These are phyloP conservation scores for Aristolochia californica DNA, from an alignment of 164 flowering plant species.

Conservation along the genomic window DNA sequence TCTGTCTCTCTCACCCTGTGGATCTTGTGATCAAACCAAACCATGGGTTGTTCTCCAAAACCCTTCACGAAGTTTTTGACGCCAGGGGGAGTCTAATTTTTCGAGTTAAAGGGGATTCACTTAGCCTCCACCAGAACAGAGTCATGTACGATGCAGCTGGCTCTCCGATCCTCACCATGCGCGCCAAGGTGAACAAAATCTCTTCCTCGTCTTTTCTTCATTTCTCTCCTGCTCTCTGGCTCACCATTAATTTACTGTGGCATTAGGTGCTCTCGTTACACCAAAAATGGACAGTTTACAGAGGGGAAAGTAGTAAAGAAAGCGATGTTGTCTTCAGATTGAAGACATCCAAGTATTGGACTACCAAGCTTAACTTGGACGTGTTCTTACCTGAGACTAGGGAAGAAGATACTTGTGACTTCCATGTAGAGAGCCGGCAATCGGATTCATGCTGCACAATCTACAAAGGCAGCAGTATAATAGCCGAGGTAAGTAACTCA, in stretches of 20 bases:
- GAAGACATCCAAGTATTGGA: neutral
- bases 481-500: conserved; percentile 20
- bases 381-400: conserved; percentile 26
- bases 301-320: conserved; percentile 3
- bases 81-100: neutral
- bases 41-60: neutral
- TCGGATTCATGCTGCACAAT: conserved; percentile 10
- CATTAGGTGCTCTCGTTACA: neutral
- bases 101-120: neutral
- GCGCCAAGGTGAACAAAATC: neutral
- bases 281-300: conserved; percentile 3
- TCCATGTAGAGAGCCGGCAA: conserved; percentile 21
- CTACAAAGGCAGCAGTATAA: conserved; percentile 17
- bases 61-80: neutral
- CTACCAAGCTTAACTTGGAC: conserved; percentile 2
- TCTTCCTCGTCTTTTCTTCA: neutral
- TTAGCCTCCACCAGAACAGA: neutral
- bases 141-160: neutral
- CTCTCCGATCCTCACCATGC: neutral
- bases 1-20: neutral
- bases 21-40: conserved; percentile 2
- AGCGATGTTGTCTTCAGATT: neutral
- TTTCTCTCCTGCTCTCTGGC: neutral
- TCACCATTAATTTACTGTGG: neutral
- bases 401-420: conserved; percentile 18